These are phyloP conservation scores for Penicillium sp. DNA, from an alignment of 2,329 filamentous ascomycete species.

Conservation along the genomic window DNA sequence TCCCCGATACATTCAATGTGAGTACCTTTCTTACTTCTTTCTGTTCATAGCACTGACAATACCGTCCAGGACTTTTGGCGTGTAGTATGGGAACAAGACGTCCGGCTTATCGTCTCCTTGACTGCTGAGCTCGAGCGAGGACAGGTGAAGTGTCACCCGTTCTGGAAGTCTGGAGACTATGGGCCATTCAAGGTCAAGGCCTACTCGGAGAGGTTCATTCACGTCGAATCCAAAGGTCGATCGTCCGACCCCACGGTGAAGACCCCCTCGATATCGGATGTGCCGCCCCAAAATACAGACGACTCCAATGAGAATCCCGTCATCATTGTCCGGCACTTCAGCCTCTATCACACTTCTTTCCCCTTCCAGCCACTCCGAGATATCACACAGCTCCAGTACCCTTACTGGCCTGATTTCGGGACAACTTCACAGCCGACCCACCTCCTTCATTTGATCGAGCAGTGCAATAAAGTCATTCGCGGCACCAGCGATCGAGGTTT, in stretches of 20 bases:
- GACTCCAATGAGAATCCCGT: conserved; percentile 54
- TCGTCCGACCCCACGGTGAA: conserved; percentile 30
- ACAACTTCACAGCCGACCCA: conserved; percentile 85
- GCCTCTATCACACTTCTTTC: conserved; percentile 69
- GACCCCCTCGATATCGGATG: not conserved
- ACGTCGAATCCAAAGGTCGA: conserved; percentile 62
- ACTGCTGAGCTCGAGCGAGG: conserved; percentile 92
- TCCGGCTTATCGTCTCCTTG: conserved; percentile 92
- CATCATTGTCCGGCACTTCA: conserved; percentile 83
- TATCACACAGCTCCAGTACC: conserved; percentile 91
- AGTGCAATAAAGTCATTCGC: conserved; percentile 68
- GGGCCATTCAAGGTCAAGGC: conserved; percentile 72
- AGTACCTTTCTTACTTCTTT: conserved; percentile 35
- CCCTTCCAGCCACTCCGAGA: conserved; percentile 87
- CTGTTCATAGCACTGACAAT: not conserved
- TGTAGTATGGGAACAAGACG: conserved; percentile 93
- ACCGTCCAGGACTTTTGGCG: conserved; percentile 88
- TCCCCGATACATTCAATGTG: conserved; percentile 88
- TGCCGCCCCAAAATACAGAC: conserved; percentile 24
- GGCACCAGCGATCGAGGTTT: conserved; percentile 26
- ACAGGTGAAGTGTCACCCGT: conserved; percentile 90
- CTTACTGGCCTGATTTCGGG: conserved; percentile 96
- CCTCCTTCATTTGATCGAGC: conserved; percentile 82
- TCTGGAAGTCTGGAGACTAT: conserved; percentile 80
- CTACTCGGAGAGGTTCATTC: conserved; percentile 78